phyloP scores from a whole-genome alignment of 306 rosid species.

The Pueraria montana region DNA sequence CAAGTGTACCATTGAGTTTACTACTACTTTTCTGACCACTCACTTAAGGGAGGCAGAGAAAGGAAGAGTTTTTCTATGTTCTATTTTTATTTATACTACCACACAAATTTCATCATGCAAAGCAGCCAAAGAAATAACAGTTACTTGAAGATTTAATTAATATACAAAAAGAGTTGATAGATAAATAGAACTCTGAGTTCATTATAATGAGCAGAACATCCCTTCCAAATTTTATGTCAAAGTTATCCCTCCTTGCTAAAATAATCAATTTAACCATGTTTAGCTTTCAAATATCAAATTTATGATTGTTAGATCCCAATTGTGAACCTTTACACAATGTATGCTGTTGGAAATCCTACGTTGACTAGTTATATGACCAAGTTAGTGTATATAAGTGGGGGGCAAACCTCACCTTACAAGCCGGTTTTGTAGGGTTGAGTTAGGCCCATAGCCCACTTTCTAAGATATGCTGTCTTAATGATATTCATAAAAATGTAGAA shows the following conservation, averaged over 20 bases:
- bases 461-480: too few relatives aligned
- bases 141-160: constrained; percentile 3
- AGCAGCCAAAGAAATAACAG: constrained; percentile 28
- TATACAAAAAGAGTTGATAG: constrained; percentile 11
- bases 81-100: constrained; percentile 17
- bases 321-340: constrained; percentile 19
- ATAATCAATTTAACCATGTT: constrained; percentile 35
- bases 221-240: constrained; percentile 31
- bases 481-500: too few relatives aligned
- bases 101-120: constrained; percentile 19
- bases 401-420: too few relatives aligned
- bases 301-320: constrained; percentile 19
- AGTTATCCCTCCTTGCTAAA: background rate
- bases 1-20: too few relatives aligned
- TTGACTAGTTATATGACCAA: too few relatives aligned
- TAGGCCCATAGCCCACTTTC: too few relatives aligned
- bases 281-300: constrained; percentile 17
- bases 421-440: too few relatives aligned
- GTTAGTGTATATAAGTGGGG: too few relatives aligned
- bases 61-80: constrained; percentile 16
- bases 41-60: background rate
- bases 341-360: too few relatives aligned
- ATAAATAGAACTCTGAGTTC: constrained; percentile 16
- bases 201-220: too few relatives aligned
- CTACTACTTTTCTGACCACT: too few relatives aligned